phyloP scores from a whole-genome alignment of 805 yeast genomes.

The Yarrowia hollandica region DNA sequence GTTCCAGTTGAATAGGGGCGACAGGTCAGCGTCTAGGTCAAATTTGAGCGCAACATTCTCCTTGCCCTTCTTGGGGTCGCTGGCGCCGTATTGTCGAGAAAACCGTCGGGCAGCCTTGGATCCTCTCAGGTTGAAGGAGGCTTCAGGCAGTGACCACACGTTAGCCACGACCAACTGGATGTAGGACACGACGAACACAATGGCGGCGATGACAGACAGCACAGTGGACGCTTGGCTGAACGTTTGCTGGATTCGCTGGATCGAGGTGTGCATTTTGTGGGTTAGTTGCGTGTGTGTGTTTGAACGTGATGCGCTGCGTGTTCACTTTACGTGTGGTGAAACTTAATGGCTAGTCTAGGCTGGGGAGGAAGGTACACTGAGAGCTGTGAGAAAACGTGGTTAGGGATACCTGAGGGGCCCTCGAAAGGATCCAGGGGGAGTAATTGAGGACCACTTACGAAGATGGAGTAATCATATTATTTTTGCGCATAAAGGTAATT shows the following conservation, averaged over 20 bases:
- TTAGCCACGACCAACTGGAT: conserved; percentile 37
- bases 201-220: conserved; percentile 37
- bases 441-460: too few relatives aligned
- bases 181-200: conserved; percentile 38
- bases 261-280: conserved; percentile 41
- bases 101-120: conserved; percentile 41
- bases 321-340: background rate
- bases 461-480: too few relatives aligned
- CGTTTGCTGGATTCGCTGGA: conserved; percentile 41
- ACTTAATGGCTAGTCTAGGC: background rate
- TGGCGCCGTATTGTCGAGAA: conserved; percentile 68
- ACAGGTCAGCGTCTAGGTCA: conserved; percentile 70
- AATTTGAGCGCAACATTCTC: conserved; percentile 73
- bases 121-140: conserved; percentile 1
- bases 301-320: conserved; percentile 5
- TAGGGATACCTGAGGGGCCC: background rate
- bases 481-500: too few relatives aligned
- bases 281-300: background rate
- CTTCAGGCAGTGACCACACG: conserved; percentile 34
- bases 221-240: conserved; percentile 42
- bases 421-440: too few relatives aligned
- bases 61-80: conserved; percentile 58
- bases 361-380: conserved; percentile 1
- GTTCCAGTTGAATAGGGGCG: conserved; percentile 90
- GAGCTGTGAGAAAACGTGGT: background rate